Base-by-base conservation (phyloP, 1,284 basidiomycete species). In the Wallemia ichthyophaga region DNA sequence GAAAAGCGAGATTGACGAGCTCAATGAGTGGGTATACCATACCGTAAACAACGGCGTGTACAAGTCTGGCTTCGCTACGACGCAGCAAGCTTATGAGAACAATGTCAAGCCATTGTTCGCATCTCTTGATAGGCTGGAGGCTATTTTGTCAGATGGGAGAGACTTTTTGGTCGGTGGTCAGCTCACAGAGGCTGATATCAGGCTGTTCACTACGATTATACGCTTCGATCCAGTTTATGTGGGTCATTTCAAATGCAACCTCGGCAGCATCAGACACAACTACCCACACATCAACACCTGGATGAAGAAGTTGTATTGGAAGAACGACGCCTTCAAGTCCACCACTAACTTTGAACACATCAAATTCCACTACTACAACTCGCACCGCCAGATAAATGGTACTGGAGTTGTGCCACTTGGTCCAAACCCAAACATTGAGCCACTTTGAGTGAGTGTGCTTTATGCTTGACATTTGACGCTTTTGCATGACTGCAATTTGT, bases 161-260 rank as follows among this genome's bases (percentile, higher is more conserved):
- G 78, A 85, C 57, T 95, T 81, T 70, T 75, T 95, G 61, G 73
- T 94, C 59, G 88, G 87, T 17, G 75, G 79, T 63, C 74, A 66
- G 58, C 75, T 98, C 58, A 94, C 88, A 1, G 92, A 98, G 70
- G 89, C 88, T 1, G 91, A 95, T 67, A 73, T 92, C 59, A 77
- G 89, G 48, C 79, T 95, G 55, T 95, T 77, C 71, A 89, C 89
- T 24, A 95, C 89, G 2, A 82, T 89, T 60, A 80, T 92, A 54
- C 63, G 65, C 27, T 66, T 64, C 60, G 65, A 92, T 66, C 82
- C 83, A 0, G 89, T 86, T 28, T 96, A 98, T 71, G 77, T 83
- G 59, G 79, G 80, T 0, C 84, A 88, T 70, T 95, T 96, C 77
- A 95, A 95, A 70, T 92, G 87, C 73, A 92, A 94, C 74, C 70